Conservation (phyloP, 768 basidiomycete genomes). For the Leucocoprinus leucothites region DNA sequence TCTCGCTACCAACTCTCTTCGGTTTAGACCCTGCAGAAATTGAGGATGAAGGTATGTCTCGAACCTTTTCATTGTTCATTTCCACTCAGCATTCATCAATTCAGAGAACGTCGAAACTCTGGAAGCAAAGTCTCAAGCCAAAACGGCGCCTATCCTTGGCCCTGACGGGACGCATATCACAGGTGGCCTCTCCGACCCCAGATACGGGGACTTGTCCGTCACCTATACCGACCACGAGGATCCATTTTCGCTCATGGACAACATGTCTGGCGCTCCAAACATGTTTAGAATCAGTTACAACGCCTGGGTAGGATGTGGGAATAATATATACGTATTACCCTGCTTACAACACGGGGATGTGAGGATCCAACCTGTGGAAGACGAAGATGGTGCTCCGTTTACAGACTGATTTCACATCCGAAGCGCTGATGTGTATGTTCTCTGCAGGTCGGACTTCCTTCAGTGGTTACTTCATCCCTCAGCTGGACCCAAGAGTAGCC, state of each 20-base stretch:
- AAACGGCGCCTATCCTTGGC: neutral
- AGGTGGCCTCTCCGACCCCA: constrained; percentile 1
- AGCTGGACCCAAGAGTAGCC: constrained; percentile 3
- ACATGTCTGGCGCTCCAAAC: constrained; percentile 52
- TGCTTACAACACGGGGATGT: constrained; percentile 12
- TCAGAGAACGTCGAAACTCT: constrained; percentile 8
- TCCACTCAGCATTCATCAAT: neutral
- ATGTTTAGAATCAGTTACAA: constrained; percentile 50
- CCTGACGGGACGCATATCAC: too few species aligned
- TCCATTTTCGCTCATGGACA: constrained; percentile 57
- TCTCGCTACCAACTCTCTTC: constrained; percentile 80
- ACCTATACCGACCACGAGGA: constrained; percentile 77
- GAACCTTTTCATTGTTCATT: constrained; percentile 15
- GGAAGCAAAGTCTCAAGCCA: constrained; percentile 6
- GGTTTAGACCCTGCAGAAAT: constrained; percentile 76
- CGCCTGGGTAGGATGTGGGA: constrained; percentile 82
- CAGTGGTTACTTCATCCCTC: constrained; percentile 5
- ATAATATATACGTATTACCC: constrained; percentile 61
- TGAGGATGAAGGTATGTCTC: constrained; percentile 52
- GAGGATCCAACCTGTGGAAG: neutral
- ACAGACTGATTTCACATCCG: neutral
- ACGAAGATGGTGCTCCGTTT: neutral
- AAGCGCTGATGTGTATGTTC: neutral
- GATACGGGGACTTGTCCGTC: constrained; percentile 34
- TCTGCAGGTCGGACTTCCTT: neutral